phyloP scores from a whole-genome alignment of 2,329 filamentous ascomycete genomes.

The Samsoniella hepiali region DNA sequence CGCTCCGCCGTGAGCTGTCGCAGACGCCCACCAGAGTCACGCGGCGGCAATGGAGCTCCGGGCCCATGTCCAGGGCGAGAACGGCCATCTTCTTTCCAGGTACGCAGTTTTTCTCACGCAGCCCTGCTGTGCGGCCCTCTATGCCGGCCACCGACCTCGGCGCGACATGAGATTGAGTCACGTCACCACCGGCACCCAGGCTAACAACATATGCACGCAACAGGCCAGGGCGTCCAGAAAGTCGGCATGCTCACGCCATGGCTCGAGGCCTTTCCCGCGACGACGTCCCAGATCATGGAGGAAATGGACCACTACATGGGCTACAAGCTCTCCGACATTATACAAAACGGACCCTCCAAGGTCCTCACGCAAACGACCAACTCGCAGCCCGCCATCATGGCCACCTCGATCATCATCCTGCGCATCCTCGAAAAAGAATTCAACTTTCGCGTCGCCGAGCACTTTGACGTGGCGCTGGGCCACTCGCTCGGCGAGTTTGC shows the following conservation, averaged over 20 bases:
- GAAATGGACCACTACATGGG: slow-evolving; percentile 79
- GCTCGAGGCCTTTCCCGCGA: slow-evolving; percentile 80
- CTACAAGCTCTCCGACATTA: slow-evolving; percentile 71
- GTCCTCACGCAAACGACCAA: slow-evolving; percentile 78
- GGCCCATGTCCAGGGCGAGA: slow-evolving; percentile 37
- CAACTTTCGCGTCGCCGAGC: slow-evolving; percentile 65
- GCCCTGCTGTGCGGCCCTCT: not conserved
- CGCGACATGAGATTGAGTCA: slow-evolving; percentile 1
- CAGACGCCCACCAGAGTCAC: slow-evolving; percentile 14
- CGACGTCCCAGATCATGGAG: slow-evolving; percentile 71
- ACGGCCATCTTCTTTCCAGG: slow-evolving; percentile 62
- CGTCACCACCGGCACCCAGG: not conserved
- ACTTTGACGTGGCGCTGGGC: slow-evolving; percentile 79
- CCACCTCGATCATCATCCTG: slow-evolving; percentile 84
- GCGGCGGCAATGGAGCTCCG: slow-evolving; percentile 31
- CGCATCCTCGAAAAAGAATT: slow-evolving; percentile 84
- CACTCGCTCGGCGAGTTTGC: slow-evolving; percentile 94
- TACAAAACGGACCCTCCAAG: slow-evolving; percentile 74
- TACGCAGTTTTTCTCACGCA: slow-evolving; percentile 24
- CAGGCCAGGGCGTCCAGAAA: slow-evolving; percentile 84
- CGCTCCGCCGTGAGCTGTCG: slow-evolving; percentile 28
- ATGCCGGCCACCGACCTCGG: not conserved
- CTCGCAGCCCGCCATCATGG: slow-evolving; percentile 95
- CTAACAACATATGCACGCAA: not conserved
- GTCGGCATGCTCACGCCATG: slow-evolving; percentile 85